These are phyloP conservation scores for Boletellus ananas DNA, from an alignment of 768 basidiomycete species.

Conservation along the genomic window DNA sequence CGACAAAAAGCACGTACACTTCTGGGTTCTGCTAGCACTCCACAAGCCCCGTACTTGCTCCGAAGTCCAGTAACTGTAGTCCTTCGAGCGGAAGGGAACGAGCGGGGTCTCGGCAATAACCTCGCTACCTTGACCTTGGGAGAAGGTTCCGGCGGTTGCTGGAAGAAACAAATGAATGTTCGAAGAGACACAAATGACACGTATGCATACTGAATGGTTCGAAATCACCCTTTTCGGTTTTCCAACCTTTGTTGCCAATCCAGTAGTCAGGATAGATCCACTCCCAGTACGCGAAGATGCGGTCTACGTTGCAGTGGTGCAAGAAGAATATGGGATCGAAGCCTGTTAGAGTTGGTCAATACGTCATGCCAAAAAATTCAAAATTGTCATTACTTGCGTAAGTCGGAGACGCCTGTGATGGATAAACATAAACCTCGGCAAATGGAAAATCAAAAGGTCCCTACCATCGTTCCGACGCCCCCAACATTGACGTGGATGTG, in stretches of 20 bases:
- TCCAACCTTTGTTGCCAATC: conserved; percentile 12
- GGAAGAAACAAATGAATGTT: neutral
- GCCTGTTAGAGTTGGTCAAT: neutral
- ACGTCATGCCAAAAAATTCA: neutral
- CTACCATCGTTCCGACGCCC: conserved; percentile 18
- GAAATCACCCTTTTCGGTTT: neutral
- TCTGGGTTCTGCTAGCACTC: neutral
- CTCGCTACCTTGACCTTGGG: no score
- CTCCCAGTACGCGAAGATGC: conserved; percentile 20
- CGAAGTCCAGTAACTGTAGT: conserved; percentile 14
- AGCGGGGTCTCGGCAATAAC: neutral
- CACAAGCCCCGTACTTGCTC: conserved; percentile 8
- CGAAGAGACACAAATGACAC: neutral
- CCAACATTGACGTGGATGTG: conserved; percentile 16
- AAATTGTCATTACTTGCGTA: conserved; percentile 13
- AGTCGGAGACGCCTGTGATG: conserved; percentile 9
- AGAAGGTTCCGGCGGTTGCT: conserved; percentile 1
- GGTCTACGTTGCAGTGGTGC: conserved; percentile 20
- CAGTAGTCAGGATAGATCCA: conserved; percentile 20
- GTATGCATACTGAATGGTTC: conserved; percentile 8
- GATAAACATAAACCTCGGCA: neutral
- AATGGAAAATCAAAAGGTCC: neutral
- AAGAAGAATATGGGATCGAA: conserved; percentile 20
- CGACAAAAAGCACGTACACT: conserved; percentile 5
- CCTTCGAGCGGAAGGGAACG: conserved; percentile 12